These are phyloP conservation scores for Uncinocarpus reesii DNA, from an alignment of 2,329 filamentous ascomycete genomes.

Conservation along the genomic window DNA sequence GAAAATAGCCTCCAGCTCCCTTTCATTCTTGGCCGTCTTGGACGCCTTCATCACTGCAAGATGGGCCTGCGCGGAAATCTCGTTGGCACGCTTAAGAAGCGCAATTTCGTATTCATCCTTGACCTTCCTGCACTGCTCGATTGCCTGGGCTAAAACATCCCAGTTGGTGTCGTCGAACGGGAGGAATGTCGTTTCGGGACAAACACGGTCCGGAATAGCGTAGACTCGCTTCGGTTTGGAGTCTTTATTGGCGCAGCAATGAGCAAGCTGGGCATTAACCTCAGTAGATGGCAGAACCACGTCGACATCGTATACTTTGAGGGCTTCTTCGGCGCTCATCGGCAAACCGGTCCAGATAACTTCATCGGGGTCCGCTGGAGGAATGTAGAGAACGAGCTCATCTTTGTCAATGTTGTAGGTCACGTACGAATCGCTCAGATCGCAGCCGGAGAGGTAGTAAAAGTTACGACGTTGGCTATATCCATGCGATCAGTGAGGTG, in stretches of 20 bases:
- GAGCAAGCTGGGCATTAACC: slow-evolving; percentile 61
- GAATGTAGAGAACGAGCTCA: slow-evolving; percentile 78
- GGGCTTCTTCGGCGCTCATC: slow-evolving; percentile 62
- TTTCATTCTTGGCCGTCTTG: slow-evolving; percentile 59
- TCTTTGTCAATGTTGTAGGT: slow-evolving; percentile 67
- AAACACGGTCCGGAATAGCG: slow-evolving; percentile 69
- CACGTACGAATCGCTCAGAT: slow-evolving; percentile 67
- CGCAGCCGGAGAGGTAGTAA: slow-evolving; percentile 85
- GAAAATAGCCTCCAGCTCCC: slow-evolving; percentile 73
- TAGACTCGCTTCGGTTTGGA: slow-evolving; percentile 49
- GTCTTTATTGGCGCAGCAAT: slow-evolving; percentile 27
- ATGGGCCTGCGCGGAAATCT: slow-evolving; percentile 69
- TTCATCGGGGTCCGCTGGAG: slow-evolving; percentile 71
- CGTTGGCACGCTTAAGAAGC: slow-evolving; percentile 70
- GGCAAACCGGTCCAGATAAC: slow-evolving; percentile 93
- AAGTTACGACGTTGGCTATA: slow-evolving; percentile 69
- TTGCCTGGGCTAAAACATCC: slow-evolving; percentile 53
- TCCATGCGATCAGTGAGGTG: neutral
- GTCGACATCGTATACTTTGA: slow-evolving; percentile 70
- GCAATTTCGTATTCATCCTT: slow-evolving; percentile 81
- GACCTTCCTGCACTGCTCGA: slow-evolving; percentile 68
- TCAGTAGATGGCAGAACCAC: slow-evolving; percentile 61
- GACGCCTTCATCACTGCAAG: slow-evolving; percentile 58
- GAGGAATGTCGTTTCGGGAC: slow-evolving; percentile 59
- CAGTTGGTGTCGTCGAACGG: slow-evolving; percentile 57